These are phyloP conservation scores for Olyra latifolia DNA, from an alignment of 176 grass and related monocot genomes.

Conservation along the genomic window DNA sequence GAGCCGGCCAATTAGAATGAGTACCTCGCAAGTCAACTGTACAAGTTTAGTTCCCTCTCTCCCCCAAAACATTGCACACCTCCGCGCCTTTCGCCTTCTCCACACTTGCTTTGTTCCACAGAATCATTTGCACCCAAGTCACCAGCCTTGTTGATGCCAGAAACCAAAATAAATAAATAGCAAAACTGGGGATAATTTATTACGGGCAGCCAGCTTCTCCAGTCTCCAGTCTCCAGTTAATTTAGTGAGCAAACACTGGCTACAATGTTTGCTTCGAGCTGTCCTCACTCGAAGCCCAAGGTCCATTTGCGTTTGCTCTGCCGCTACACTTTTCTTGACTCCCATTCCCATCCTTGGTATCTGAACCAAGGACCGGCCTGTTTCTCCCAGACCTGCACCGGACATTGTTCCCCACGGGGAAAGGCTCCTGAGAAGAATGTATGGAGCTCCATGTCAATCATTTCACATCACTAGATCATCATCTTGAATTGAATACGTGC, in stretches of 20 bases:
- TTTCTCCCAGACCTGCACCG: slow-evolving; percentile 51
- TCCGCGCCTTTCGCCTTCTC: background rate
- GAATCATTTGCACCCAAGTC: background rate
- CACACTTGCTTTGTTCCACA: background rate
- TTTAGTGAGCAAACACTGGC: slow-evolving; percentile 10
- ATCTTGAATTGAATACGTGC: background rate
- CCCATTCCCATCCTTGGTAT: slow-evolving; percentile 30
- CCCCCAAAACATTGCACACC: background rate
- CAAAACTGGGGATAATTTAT: slow-evolving; percentile 46
- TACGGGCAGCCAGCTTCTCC: background rate
- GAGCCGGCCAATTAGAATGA: too few species aligned
- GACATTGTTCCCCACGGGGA: slow-evolving; percentile 62
- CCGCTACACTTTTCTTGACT: slow-evolving; percentile 29
- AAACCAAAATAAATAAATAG: slow-evolving; percentile 19
- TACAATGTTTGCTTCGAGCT: background rate
- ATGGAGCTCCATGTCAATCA: background rate
- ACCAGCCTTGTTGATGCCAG: background rate
- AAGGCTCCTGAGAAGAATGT: slow-evolving; percentile 57
- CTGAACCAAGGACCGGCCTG: slow-evolving; percentile 34
- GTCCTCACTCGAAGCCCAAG: slow-evolving; percentile 22
- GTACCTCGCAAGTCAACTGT: slow-evolving; percentile 26
- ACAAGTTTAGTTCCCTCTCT: slow-evolving; percentile 5
- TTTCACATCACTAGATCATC: background rate
- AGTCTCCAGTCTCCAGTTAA: background rate
- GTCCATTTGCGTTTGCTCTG: background rate